These are phyloP conservation scores for Cladosporium sp. DNA, from an alignment of 2,329 filamentous ascomycete genomes.

Conservation along the genomic window DNA sequence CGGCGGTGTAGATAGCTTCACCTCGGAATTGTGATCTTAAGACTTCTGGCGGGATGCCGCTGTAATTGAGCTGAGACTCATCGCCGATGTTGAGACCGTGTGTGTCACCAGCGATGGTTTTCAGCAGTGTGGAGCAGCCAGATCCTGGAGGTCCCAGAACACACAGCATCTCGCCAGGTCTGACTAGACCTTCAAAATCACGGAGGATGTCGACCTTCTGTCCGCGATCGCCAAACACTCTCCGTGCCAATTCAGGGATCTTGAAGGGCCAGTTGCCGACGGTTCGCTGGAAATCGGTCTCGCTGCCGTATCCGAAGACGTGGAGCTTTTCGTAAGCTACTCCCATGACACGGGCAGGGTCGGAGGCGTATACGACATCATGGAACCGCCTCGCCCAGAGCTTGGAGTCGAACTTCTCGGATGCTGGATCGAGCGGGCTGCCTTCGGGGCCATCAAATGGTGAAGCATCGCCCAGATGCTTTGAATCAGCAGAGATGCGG, in stretches of 20 bases:
- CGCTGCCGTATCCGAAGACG: slow-evolving; percentile 42
- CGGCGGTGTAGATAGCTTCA: slow-evolving; percentile 80
- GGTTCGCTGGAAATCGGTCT: slow-evolving; percentile 46
- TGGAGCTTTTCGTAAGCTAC: slow-evolving; percentile 41
- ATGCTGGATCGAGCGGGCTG: not conserved
- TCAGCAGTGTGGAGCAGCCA: slow-evolving; percentile 80
- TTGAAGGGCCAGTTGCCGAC: slow-evolving; percentile 34
- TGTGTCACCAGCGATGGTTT: slow-evolving; percentile 76
- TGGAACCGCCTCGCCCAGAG: slow-evolving; percentile 1
- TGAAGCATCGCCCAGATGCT: not conserved
- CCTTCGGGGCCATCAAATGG: slow-evolving; percentile 1
- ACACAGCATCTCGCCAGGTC: slow-evolving; percentile 69
- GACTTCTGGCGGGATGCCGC: slow-evolving; percentile 64
- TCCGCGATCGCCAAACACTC: slow-evolving; percentile 15
- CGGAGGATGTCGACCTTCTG: slow-evolving; percentile 55
- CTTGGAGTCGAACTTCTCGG: slow-evolving; percentile 3
- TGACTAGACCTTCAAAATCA: slow-evolving; percentile 61
- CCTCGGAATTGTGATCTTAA: slow-evolving; percentile 75
- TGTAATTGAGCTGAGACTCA: slow-evolving; percentile 71
- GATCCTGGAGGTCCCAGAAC: slow-evolving; percentile 63
- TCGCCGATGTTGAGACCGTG: slow-evolving; percentile 71
- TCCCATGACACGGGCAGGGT: slow-evolving; percentile 39
- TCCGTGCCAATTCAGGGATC: not conserved
- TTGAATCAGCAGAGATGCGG: not conserved
- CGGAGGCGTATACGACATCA: slow-evolving; percentile 2